Evolutionary conservation across 208 protist species (phyloP).

Genomic region (Naegleria lovaniensis): DNA sequence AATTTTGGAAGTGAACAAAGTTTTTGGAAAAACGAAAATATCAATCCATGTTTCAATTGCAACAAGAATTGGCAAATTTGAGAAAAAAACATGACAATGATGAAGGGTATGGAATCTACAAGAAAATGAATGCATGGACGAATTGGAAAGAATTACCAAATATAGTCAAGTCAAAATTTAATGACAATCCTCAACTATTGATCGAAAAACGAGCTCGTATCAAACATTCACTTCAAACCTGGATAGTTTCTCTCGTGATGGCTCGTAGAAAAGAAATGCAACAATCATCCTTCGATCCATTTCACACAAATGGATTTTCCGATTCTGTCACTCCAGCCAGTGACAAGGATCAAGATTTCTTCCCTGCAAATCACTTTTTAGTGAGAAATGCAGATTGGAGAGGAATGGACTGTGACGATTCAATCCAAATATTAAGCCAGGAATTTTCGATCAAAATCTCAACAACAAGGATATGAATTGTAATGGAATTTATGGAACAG

Average conservation of each 20-base stretch:
- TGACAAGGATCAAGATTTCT: constrained; percentile 56
- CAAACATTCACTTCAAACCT: not conserved
- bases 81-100: not conserved
- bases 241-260: not conserved
- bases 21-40: not conserved
- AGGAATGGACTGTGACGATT: constrained; percentile 28
- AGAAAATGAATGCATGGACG: too few species aligned
- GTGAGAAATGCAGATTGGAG: constrained; percentile 24
- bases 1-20: not conserved
- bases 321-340: not conserved
- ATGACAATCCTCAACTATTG: not conserved
- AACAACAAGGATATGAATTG: not conserved
- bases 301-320: too few species aligned
- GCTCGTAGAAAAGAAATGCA: not conserved
- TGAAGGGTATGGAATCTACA: not conserved
- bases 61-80: not conserved
- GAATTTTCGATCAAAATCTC: not conserved
- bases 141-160: not conserved
- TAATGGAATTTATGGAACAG: constrained; percentile 19
- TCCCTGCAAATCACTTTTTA: constrained; percentile 39
- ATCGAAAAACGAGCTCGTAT: not conserved
- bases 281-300: too few species aligned
- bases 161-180: not conserved
- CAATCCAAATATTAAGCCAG: not conserved
- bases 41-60: not conserved